These are phyloP conservation scores for Pseudocercospora vitis DNA, from an alignment of 2,329 filamentous ascomycete species.

Conservation along the genomic window DNA sequence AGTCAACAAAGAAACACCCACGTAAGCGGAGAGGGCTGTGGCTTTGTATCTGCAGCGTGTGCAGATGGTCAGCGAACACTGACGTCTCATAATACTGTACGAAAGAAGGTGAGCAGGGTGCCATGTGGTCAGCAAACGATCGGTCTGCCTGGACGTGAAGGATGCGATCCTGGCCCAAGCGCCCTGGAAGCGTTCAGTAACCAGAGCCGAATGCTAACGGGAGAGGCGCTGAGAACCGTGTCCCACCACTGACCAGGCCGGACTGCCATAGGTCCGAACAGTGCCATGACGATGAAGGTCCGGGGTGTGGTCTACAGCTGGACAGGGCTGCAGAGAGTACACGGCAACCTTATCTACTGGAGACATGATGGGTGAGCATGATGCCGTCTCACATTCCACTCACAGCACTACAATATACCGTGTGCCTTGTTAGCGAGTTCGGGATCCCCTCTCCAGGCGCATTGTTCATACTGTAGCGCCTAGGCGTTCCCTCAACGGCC, in stretches of 20 bases:
- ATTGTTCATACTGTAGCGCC: neutral
- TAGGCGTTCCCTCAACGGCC: neutral
- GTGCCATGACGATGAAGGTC: neutral
- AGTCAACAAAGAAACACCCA: neutral
- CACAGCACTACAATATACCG: too few relatives aligned
- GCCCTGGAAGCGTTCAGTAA: constrained; percentile 11
- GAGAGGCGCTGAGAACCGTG: constrained; percentile 1
- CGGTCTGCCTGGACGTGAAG: constrained; percentile 1
- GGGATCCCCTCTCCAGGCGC: neutral
- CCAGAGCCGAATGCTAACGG: neutral
- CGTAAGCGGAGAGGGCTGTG: neutral
- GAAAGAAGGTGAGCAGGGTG: constrained; percentile 3
- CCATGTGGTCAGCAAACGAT: constrained; percentile 2
- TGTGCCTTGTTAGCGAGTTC: neutral
- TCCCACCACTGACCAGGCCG: neutral
- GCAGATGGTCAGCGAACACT: neutral
- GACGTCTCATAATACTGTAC: constrained; percentile 2
- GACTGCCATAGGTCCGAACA: neutral
- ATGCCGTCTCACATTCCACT: too few relatives aligned
- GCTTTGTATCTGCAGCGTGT: constrained; percentile 12
- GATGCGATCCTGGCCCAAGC: constrained; percentile 8
- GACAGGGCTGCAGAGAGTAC: neutral
- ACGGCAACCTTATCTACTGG: neutral
- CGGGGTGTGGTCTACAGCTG: neutral
- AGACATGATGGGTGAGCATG: neutral